Evolutionary conservation across 768 basidiomycete species (phyloP).

Genomic region (Mycena belliarum): DNA sequence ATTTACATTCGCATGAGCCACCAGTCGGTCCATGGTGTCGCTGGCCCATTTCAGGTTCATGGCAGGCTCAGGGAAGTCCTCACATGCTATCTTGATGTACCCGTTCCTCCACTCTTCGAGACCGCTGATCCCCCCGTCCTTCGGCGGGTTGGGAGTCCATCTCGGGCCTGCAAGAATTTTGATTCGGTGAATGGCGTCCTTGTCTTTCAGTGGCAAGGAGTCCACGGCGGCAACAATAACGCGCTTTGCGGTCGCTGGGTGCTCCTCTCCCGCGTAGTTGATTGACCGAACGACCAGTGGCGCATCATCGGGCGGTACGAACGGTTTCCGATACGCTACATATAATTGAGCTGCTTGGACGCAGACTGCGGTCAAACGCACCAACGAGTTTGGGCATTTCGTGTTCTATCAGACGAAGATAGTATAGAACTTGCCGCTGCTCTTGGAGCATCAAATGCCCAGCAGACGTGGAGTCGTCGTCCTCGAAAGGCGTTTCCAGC

Average conservation of each 20-base stretch:
- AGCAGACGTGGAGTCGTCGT: slow-evolving; percentile 66
- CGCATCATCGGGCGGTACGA: slow-evolving; percentile 59
- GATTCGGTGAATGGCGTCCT: slow-evolving; percentile 77
- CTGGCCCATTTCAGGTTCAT: slow-evolving; percentile 97
- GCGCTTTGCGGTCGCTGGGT: slow-evolving; percentile 72
- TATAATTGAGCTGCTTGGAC: neutral
- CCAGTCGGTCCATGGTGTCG: slow-evolving; percentile 76
- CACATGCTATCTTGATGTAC: slow-evolving; percentile 88
- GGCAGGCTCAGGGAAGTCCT: slow-evolving; percentile 76
- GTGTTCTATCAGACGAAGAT: slow-evolving; percentile 83
- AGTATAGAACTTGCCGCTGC: slow-evolving; percentile 72
- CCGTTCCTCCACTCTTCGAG: slow-evolving; percentile 63
- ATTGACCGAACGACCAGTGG: slow-evolving; percentile 75
- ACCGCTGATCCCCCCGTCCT: slow-evolving; percentile 61
- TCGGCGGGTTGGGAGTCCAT: slow-evolving; percentile 77
- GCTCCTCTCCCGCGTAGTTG: slow-evolving; percentile 75
- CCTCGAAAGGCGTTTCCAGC: slow-evolving; percentile 44
- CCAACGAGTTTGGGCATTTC: slow-evolving; percentile 88
- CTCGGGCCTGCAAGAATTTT: slow-evolving; percentile 87
- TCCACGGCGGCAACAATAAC: slow-evolving; percentile 75
- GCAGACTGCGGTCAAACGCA: slow-evolving; percentile 31
- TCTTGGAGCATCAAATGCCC: slow-evolving; percentile 76
- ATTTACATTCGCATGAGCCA: slow-evolving; percentile 80
- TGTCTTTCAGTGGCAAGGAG: slow-evolving; percentile 62
- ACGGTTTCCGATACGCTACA: slow-evolving; percentile 80